Conservation (phyloP, 2,329 filamentous ascomycete genomes). For the Monilinia fructicola region DNA sequence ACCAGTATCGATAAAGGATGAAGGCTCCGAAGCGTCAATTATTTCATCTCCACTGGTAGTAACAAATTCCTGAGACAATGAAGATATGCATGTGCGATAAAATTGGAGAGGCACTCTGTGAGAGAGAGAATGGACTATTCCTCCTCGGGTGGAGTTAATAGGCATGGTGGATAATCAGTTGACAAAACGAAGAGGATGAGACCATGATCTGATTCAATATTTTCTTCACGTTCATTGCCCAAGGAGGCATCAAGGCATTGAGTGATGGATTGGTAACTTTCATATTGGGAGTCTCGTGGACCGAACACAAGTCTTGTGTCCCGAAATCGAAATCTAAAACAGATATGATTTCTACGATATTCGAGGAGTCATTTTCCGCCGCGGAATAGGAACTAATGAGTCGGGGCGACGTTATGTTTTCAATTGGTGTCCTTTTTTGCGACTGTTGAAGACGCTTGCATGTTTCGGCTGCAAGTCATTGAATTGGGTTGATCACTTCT, state of each 20-base stretch:
- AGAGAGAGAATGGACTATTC: not conserved
- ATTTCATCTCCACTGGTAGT: not conserved
- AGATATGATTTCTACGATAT: not conserved
- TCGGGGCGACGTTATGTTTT: not conserved
- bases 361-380: not conserved
- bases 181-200: slow-evolving; percentile 2
- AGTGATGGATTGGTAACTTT: not conserved
- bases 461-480: slow-evolving; percentile 8
- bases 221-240: not conserved
- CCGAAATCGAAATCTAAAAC: not conserved
- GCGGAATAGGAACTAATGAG: not conserved
- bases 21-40: not conserved
- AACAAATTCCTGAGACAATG: not conserved
- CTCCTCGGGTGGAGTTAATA: not conserved
- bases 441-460: not conserved
- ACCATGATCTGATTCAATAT: not conserved
- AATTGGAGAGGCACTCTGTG: not conserved
- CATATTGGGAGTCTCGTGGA: not conserved
- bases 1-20: not conserved
- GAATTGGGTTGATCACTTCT: slow-evolving; percentile 5
- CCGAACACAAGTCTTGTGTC: not conserved
- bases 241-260: not conserved
- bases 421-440: not conserved
- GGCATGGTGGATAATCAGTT: not conserved
- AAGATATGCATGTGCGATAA: not conserved